Base-by-base conservation (phyloP, 1,284 basidiomycete genomes). In the Boletus sp. region DNA sequence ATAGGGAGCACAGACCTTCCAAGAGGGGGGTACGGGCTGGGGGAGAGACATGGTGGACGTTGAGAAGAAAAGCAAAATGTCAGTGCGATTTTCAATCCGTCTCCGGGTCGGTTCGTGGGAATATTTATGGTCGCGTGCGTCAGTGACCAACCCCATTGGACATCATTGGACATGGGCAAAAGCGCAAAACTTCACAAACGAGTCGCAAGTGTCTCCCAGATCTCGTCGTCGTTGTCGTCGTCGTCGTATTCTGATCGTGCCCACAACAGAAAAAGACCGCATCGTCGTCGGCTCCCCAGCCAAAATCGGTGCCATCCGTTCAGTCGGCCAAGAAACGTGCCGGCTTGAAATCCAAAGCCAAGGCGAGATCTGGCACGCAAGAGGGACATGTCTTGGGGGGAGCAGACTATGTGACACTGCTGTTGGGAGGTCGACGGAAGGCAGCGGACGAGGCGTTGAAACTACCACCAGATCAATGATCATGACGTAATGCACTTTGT, bases 21-120 rank as follows among this genome's bases (percentile, higher is more conserved):
- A 94, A 66, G 88, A 91, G 52, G 91, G 91, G 71, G 91, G 91
- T 63, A 94, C 89, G 55, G 89, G 89, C 65, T 91, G 89, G 66
- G 89, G 88, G 57, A 88, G 77, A 69, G 87, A 86, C 88, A 91
- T 91, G 57, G 51, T 64, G 47, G 44, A 44, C n/a, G 52, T 19
- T 49, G 38, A 42, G 13, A 44, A 45, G 41, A 51, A 29, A 37
- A 37, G n/a, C 3, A 32, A 48, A 47, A 17, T 25, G 29, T 14
- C 27, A 5, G 14, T 10, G 27, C 39, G 26, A 34, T 51, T 61
- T 61, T 40, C 44, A 51, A 39, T 55, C 38, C 41, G 44, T 35
- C 32, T 9, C 40, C 64, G 65, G 66, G 52, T 49, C 38, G 39
- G 53, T 56, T 60, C 63, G 63, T 65, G 63, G 59, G 67, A 69